These are phyloP conservation scores for Davidsoniella eucalypti DNA, from an alignment of 2,329 filamentous ascomycete species.

Conservation along the genomic window DNA sequence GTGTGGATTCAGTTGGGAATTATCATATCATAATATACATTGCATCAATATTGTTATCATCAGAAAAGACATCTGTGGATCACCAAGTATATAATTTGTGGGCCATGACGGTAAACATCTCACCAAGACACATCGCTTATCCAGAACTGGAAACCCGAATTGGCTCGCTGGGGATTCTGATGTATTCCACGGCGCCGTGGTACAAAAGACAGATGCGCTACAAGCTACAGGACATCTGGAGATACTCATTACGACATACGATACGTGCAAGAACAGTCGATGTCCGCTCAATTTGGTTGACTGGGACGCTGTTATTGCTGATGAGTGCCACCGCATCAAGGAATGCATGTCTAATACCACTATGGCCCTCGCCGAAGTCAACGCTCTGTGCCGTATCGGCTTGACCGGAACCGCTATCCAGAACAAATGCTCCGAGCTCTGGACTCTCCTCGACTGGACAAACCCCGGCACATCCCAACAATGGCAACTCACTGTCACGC, in stretches of 20 bases:
- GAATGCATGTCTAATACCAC: constrained; percentile 62
- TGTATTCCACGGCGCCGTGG: constrained; percentile 51
- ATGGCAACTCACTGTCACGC: constrained; percentile 65
- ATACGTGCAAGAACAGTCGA: constrained; percentile 67
- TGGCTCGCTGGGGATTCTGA: constrained; percentile 93
- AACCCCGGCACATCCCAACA: constrained; percentile 56
- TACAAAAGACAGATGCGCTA: constrained; percentile 49
- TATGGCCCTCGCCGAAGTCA: constrained; percentile 75
- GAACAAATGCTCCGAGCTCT: constrained; percentile 93
- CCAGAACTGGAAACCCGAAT: constrained; percentile 77
- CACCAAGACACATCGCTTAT: too few relatives aligned
- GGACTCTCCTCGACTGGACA: constrained; percentile 92
- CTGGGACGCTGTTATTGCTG: constrained; percentile 90
- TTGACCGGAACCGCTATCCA: constrained; percentile 93
- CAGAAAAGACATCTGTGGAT: too few relatives aligned
- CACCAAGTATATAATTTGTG: too few relatives aligned
- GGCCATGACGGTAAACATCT: too few relatives aligned
- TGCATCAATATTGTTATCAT: too few relatives aligned
- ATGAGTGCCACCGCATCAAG: constrained; percentile 87
- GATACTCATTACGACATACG: constrained; percentile 87
- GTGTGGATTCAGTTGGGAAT: too few relatives aligned
- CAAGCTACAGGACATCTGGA: constrained; percentile 63
- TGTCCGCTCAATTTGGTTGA: constrained; percentile 62
- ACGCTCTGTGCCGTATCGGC: constrained; percentile 81
- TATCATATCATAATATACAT: too few relatives aligned